Base-by-base conservation (phyloP, 176 grass and related monocot species). In the Musa beccarii region DNA sequence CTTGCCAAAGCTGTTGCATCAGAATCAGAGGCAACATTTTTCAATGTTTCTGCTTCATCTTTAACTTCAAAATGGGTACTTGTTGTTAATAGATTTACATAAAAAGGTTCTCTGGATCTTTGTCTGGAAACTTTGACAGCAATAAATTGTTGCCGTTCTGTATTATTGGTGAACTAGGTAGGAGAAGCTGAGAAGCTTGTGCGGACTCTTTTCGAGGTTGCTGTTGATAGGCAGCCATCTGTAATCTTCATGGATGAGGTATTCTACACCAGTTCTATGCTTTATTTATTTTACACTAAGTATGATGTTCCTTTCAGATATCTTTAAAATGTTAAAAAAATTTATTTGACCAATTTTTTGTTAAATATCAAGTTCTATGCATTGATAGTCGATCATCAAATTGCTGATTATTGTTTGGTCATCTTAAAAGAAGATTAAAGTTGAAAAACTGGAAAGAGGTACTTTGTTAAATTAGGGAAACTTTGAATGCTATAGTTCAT, bases 1-100 rank as follows among this genome's bases (percentile, higher is more conserved):
- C 90, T 98, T 78, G 95, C 95, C 15, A 98, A 98, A 89, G 95
- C 95, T 82, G 95, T 98, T 79, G 95, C 95, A 25, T 98, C 95
- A 86, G 95, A 98, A 89, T 98, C 94, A 81, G 88, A 98, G 73
- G 95, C 95, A 2, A 98, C 90, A 74, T 98, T 98, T 83, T 98
- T 98, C 78, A 98, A 89, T 86, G 79, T 98, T 89, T 93, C 94
- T 5, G 84, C 94, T 76, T 90, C 94, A 71, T 93, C 94, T 55
- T 79, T 98, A 79, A 98, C 94, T 54, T 98, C 94, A 70, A 98
- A 98, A 84, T 98, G 94, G 94, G 94, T 93, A 93, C 74, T 66
- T 69, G 52, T 81, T 24, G 14, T 54, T 57, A 5, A 3, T 20
- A 23, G n/a, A 19, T 28, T 80, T 25, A 0, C 69, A 49, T 11